Evolutionary conservation across 1,139 yeast species (phyloP), one percentile per base, ranked within the genome.

Genomic region (Candida gigantensis): DNA sequence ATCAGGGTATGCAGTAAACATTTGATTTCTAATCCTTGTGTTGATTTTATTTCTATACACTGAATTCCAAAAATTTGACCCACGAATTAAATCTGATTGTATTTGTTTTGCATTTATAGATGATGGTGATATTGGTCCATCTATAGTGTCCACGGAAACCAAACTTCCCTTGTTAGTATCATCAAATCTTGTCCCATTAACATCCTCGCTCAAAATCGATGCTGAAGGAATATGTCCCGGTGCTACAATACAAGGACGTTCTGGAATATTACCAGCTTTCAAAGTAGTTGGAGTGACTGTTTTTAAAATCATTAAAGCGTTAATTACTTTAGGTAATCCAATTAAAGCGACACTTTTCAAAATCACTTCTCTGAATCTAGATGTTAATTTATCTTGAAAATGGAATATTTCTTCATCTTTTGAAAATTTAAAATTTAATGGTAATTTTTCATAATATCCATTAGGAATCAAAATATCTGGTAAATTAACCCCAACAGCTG

Each of bases 251-350:
- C 58, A 50, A 2, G 59, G 54, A 30, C 77, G 52, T 32, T 57
- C 62, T 0, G 73, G 63, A 26, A 48, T 45, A 23, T 42, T 34
- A 19, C 50, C 46, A 3, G 72, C 66, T 31, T 56, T 58, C 41
- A 71, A 56, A 36, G n/a, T n/a, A n/a, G 60, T 51, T 2, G 96
- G 95, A 0, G 95, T 85, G 1, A 68, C 80, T 26, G 74, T 71
- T 46, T 78, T 79, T 41, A 88, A 65, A 23, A 72, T 65, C 56
- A 77, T 81, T 51, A 89, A 61, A 1, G 94, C 76, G 56, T 89
- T 89, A 57, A 89, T 89, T 2, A 89, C 75, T 48, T 82, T 83
- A 1, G 97, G 97, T 14, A 89, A 68, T 0, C 97, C 97, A n/a
- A 81, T 78, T 35, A 89, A 63, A 0, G 95, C 94, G 2, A 84